Base-by-base conservation (phyloP, 129 eudicot genomes). In the Mikania micrantha region DNA sequence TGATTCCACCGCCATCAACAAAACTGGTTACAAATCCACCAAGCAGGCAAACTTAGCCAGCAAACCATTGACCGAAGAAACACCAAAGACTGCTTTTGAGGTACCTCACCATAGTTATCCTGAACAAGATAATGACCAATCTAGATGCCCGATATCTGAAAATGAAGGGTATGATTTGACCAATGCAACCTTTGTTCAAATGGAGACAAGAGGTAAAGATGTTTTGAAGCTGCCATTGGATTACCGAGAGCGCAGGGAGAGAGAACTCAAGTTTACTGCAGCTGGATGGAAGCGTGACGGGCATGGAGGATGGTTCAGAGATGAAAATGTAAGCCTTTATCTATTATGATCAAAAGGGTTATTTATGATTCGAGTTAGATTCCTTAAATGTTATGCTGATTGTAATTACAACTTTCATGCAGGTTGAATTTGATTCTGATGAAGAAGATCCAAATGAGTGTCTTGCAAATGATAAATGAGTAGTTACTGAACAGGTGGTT, bases 381-480 rank as follows among this genome's bases (percentile, higher is more conserved):
- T 21, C 11, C 8, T n/a, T 5, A 44, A 41, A 56, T 32, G 0
- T 12, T 22, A 9, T 66, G 5, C 9, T 67, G 54, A 67, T 59
- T 66, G 45, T 56, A 17, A n/a, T 45, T 41, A 17, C 53, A 24
- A 10, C 32, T 80, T 75, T 52, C 57, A 39, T 81, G 66, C 83
- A 85, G 96, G 96, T 81, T 54, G 96, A 88, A 78, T 88, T 88
- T 58, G 93, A 89, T 62, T 89, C 96, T 22, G 96, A 89, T 77
- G 90, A 89, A 81, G 96, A 89, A 79, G 96, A 89, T 79, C 96
- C 96, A 40, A 85, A 89, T 58, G 66, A 71, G 21, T 64, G 73
- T 53, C 58, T 83, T 74, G 67, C 79, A 25, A 44, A 65, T 24
- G 63, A 53, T 24, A 47, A 75, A 34, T 58, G 74, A 67, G 35